Evolutionary conservation across 768 basidiomycete genomes (phyloP).

Genomic region (Hemileccinum rubropunctum): DNA sequence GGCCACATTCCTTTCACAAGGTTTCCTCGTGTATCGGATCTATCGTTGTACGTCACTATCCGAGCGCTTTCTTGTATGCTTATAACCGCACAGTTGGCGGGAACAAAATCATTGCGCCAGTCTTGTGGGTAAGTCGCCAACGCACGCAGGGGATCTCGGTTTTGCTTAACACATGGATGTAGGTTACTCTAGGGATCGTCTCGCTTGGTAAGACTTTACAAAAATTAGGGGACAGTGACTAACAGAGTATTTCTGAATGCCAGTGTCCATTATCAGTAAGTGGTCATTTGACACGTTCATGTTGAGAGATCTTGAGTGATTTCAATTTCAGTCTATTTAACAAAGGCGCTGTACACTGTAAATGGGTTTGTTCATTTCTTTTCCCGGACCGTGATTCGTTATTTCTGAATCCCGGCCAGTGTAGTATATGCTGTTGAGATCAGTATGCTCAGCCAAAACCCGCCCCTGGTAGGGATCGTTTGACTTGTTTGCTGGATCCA

Average conservation of each 20-base stretch:
- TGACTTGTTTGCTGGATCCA: background rate
- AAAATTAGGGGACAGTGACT: background rate
- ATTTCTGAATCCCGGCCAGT: background rate
- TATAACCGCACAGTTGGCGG: background rate
- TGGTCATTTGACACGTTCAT: background rate
- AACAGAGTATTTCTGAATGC: background rate
- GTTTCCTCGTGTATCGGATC: conserved; percentile 1
- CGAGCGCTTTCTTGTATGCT: too few species aligned
- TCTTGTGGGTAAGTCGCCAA: background rate
- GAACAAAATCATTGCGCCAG: background rate
- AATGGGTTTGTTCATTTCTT: background rate
- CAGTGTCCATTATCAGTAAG: background rate
- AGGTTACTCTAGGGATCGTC: background rate
- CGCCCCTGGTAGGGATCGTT: background rate
- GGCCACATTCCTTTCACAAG: background rate
- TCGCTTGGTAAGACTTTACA: background rate
- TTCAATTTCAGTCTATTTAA: background rate
- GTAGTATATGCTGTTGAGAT: background rate
- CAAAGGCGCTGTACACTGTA: background rate
- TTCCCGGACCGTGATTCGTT: background rate
- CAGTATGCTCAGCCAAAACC: background rate
- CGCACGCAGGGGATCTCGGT: too few species aligned
- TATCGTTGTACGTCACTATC: background rate
- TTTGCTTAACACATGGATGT: background rate
- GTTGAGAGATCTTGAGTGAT: background rate